Percentiles rank a stretch among this genome's conserved stretches.
Evolutionary conservation across 192 early-diverging fungal species (phyloP).

Genomic region (Chytriomyces sp.): DNA sequence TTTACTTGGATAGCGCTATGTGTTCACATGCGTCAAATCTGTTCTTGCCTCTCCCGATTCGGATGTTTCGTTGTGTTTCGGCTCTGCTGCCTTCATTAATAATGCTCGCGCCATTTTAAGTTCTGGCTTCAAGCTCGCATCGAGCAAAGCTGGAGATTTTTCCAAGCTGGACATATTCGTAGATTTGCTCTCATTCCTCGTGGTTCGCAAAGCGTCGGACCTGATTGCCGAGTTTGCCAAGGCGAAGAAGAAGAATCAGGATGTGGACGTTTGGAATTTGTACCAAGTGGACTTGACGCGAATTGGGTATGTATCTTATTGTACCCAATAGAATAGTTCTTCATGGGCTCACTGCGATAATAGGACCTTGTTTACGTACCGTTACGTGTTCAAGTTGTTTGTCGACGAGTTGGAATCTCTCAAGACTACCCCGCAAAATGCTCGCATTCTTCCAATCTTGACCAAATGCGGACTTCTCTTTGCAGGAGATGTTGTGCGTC

Average conservation of each 20-base stretch:
- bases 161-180: background rate
- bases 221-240: background rate
- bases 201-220: conserved; percentile 14
- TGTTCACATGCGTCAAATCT: background rate
- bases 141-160: background rate
- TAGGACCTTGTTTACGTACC: background rate
- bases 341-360: background rate
- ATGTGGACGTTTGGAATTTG: conserved; percentile 7
- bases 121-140: background rate
- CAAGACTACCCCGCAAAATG: background rate
- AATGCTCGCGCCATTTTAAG: background rate
- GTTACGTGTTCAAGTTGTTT: background rate
- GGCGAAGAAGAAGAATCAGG: background rate
- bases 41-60: background rate
- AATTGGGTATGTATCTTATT: background rate
- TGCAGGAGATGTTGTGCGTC: conserved; percentile 14
- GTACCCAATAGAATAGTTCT: background rate
- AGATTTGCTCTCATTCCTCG: conserved; percentile 9
- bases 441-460: background rate
- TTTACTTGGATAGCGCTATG: background rate
- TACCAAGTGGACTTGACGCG: conserved; percentile 2
- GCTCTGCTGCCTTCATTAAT: background rate
- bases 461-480: conserved; percentile 10
- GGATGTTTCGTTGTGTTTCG: background rate
- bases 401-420: background rate